Conservation (phyloP, 2,329 filamentous ascomycete species). For the Keithomyces neogunnii region DNA sequence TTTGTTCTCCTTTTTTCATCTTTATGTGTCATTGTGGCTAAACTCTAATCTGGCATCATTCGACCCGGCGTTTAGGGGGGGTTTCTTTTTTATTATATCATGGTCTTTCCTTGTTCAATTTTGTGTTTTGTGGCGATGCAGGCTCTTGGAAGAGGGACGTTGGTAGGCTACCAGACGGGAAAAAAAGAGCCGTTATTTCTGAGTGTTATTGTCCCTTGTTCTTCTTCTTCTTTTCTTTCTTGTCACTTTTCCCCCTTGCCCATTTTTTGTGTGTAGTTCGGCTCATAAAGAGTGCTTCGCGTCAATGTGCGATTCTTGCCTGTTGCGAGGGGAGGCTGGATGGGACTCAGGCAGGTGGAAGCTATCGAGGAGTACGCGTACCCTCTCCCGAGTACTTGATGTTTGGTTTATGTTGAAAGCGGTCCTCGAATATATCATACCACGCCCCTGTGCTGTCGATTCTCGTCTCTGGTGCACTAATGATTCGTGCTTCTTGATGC, state of each 20-base stretch:
- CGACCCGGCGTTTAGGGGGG: constrained; percentile 30
- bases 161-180: constrained; percentile 19
- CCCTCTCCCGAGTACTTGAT: background rate
- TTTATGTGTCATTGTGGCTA: constrained; percentile 17
- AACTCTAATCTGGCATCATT: constrained; percentile 31
- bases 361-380: background rate
- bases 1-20: constrained; percentile 9
- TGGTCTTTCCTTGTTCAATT: constrained; percentile 13
- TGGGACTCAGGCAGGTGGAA: background rate
- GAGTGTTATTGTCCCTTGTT: constrained; percentile 5
- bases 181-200: constrained; percentile 17
- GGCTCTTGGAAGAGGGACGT: constrained; percentile 17
- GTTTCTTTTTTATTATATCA: constrained; percentile 23
- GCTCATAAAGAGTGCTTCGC: background rate
- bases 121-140: constrained; percentile 25
- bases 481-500: background rate
- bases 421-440: constrained; percentile 6
- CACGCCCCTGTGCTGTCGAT: background rate
- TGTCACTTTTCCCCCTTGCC: background rate
- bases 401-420: constrained; percentile 5
- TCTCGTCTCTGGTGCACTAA: background rate
- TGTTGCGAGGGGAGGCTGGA: background rate
- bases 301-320: background rate
- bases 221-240: constrained; percentile 4
- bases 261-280: background rate